Evolutionary conservation across 1,284 basidiomycete genomes (phyloP), one percentile per base, ranked within the genome.

Genomic region (Pseudozyma pruni): DNA sequence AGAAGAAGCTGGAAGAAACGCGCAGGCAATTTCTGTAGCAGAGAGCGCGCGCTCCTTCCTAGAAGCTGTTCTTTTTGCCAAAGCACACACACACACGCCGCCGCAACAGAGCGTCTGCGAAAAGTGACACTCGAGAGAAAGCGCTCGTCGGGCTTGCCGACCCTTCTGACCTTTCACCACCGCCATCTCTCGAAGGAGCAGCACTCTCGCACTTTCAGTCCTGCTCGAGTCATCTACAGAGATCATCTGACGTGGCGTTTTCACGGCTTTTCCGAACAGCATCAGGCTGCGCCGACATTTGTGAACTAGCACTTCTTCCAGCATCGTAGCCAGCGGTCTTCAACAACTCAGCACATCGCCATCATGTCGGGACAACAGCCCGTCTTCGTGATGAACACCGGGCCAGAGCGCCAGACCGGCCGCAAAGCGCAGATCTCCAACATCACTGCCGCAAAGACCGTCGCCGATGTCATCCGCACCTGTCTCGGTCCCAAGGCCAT

Each of bases 401-500:
- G 90, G 74, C 93, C 94, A 35, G 93, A 96, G 85, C 88, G 94
- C 82, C 92, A 94, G 84, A 90, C 90, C 44, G 94, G 94, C 52
- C 87, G 94, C 77, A 97, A 97, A 85, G 94, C 95, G 3, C 94
- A 97, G 86, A 90, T 93, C 57, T 94, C 93, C 56, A 98, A 98
- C 84, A 98, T 98, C 84, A 93, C 91, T 2, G 94, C 95, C 16
- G 94, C 94, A 41, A 98, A 98, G 92, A 97, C 94, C 16, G 95
- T 98, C 3, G 92, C 95, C 74, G 95, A 98, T 87, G 94, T 98
- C n/a, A 98, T 98, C 77, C 85, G 94, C 68, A 98, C 94, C 75
- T 98, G 95, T 88, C 85, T 98, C 31, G 95, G 96, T 7, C 95
- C 95, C 4, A 95, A 96, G 83, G 90, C 94, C 39, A 98, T 98